Evolutionary conservation across 2,329 filamentous ascomycete species (phyloP).

Genomic region (Didymellaceae sp.): DNA sequence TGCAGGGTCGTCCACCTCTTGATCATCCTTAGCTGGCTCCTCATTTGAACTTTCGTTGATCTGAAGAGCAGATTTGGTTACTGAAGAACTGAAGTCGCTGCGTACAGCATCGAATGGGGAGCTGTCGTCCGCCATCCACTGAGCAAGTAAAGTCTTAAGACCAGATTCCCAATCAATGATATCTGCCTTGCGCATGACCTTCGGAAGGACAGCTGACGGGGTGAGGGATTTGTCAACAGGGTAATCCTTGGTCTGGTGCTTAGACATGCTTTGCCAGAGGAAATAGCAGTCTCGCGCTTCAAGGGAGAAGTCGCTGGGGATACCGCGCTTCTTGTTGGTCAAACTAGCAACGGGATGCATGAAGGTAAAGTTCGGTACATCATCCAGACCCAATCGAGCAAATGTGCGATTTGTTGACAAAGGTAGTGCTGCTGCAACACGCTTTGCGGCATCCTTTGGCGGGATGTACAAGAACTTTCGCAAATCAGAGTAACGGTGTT

Average conservation of each 20-base stretch:
- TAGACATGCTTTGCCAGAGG: slow-evolving; percentile 69
- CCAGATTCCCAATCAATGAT: slow-evolving; percentile 69
- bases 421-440: slow-evolving; percentile 56
- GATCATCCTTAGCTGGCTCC: slow-evolving; percentile 16
- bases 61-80: slow-evolving; percentile 16
- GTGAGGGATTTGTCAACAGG: slow-evolving; percentile 59
- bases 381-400: slow-evolving; percentile 57
- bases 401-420: slow-evolving; percentile 49
- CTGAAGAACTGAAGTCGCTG: slow-evolving; percentile 48
- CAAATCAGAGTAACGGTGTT: slow-evolving; percentile 75
- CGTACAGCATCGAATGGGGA: slow-evolving; percentile 63
- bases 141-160: slow-evolving; percentile 64
- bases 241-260: slow-evolving; percentile 60
- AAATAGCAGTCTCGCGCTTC: slow-evolving; percentile 74
- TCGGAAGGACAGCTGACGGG: slow-evolving; percentile 58
- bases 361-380: slow-evolving; percentile 60
- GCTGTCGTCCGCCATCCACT: slow-evolving; percentile 64
- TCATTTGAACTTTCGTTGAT: slow-evolving; percentile 9
- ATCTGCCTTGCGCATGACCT: slow-evolving; percentile 67
- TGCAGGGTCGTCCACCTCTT: slow-evolving; percentile 33
- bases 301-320: slow-evolving; percentile 71
- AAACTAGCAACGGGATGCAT: slow-evolving; percentile 72
- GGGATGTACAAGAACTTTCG: slow-evolving; percentile 74
- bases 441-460: slow-evolving; percentile 48
- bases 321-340: slow-evolving; percentile 65